phyloP scores from a whole-genome alignment of 2,329 filamentous ascomycete genomes.

The Elsinoe ampelina region DNA sequence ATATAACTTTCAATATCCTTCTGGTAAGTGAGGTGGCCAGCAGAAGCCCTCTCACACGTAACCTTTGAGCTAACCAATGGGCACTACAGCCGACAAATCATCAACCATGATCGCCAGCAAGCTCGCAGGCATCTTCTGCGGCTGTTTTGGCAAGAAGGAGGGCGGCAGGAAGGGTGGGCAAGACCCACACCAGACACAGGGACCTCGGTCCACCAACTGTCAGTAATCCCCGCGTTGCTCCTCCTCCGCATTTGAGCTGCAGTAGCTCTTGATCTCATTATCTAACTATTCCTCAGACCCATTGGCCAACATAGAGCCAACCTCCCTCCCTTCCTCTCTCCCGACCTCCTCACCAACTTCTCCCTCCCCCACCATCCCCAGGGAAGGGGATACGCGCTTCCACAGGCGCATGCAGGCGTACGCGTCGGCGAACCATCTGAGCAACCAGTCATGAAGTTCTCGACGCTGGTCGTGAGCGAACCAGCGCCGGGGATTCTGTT shows the following conservation, averaged over 20 bases:
- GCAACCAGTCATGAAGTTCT: neutral
- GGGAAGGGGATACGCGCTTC: neutral
- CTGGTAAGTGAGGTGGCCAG: neutral
- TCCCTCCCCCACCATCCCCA: neutral
- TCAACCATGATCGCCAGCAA: slow-evolving; percentile 8
- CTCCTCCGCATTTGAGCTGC: neutral
- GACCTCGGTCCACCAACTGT: slow-evolving; percentile 8
- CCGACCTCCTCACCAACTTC: neutral
- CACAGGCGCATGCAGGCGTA: neutral
- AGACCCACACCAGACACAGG: neutral
- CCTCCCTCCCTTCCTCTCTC: neutral
- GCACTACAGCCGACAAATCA: neutral
- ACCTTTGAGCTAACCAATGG: neutral
- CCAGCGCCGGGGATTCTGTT: slow-evolving; percentile 26
- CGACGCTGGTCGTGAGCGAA: slow-evolving; percentile 6
- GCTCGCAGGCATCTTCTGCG: neutral
- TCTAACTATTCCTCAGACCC: neutral
- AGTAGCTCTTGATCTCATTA: neutral
- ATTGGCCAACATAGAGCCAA: neutral
- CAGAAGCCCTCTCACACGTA: neutral
- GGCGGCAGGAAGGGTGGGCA: slow-evolving; percentile 3
- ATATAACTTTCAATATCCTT: neutral
- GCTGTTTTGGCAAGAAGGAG: slow-evolving; percentile 10
- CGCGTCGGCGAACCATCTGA: neutral
- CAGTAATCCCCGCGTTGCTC: slow-evolving; percentile 7